Conservation (phyloP, 2,329 filamentous ascomycete genomes). For the Daldinia sp. region DNA sequence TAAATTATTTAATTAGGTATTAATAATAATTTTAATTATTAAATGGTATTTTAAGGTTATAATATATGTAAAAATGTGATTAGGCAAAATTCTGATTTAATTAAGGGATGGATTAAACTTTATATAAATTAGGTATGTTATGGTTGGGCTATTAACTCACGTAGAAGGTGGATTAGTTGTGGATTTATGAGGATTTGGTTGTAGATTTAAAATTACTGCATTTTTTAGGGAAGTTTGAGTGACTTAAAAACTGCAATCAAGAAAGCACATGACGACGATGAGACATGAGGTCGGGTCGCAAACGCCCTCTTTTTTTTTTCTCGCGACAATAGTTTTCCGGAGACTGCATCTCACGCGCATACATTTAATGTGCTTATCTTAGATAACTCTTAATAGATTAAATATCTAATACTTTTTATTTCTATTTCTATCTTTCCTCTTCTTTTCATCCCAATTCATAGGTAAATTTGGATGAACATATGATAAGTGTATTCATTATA, state of each 20-base stretch:
- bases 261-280: constrained; percentile 32
- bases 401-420: neutral
- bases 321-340: neutral
- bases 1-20: too few relatives aligned
- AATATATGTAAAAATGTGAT: too few relatives aligned
- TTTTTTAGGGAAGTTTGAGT: neutral
- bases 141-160: too few relatives aligned
- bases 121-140: too few relatives aligned
- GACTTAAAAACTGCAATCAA: constrained; percentile 11
- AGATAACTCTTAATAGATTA: neutral
- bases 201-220: too few relatives aligned
- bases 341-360: neutral
- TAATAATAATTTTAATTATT: too few relatives aligned
- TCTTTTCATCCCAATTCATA: neutral
- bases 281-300: constrained; percentile 12
- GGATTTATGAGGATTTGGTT: too few relatives aligned
- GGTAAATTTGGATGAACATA: neutral
- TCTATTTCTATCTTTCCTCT: neutral
- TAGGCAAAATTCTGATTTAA: too few relatives aligned
- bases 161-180: too few relatives aligned
- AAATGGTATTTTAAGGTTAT: too few relatives aligned
- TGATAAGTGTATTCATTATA: too few relatives aligned
- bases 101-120: too few relatives aligned
- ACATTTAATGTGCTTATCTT: neutral
- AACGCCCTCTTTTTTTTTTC: neutral